phyloP scores from a whole-genome alignment of 768 basidiomycete genomes.

The Pleurotus pulmonarius region DNA sequence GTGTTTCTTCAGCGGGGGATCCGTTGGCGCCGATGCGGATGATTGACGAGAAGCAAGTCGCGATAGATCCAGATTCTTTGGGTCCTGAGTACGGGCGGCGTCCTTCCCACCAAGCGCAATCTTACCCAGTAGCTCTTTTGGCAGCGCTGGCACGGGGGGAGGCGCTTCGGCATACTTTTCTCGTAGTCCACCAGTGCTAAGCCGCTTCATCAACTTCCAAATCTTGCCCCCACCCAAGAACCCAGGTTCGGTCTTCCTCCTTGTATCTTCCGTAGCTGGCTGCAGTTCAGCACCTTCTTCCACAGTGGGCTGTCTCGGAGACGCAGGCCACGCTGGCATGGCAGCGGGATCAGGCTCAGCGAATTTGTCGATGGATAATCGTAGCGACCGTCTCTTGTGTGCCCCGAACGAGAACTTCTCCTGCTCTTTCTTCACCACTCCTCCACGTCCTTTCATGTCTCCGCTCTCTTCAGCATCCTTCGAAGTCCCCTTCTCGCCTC shows the following conservation, averaged over 20 bases:
- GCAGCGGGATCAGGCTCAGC: slow-evolving; percentile 10
- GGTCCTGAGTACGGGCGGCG: slow-evolving; percentile 14
- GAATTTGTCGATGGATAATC: slow-evolving; percentile 30
- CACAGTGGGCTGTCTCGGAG: background rate
- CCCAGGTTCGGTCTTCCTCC: background rate
- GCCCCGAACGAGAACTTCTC: slow-evolving; percentile 12
- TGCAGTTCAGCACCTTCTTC: background rate
- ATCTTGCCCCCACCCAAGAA: slow-evolving; percentile 35
- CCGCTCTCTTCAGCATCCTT: slow-evolving; percentile 7
- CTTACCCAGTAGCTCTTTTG: slow-evolving; percentile 30
- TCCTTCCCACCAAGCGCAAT: slow-evolving; percentile 2
- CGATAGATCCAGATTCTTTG: slow-evolving; percentile 13
- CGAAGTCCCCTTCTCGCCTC: slow-evolving; percentile 14
- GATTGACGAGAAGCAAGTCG: slow-evolving; percentile 20
- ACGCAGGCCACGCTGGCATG: background rate
- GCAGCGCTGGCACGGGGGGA: slow-evolving; percentile 62
- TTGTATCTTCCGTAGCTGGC: background rate
- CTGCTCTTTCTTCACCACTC: slow-evolving; percentile 14
- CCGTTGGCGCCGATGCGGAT: slow-evolving; percentile 14
- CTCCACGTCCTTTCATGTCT: slow-evolving; percentile 3
- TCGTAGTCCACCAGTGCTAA: slow-evolving; percentile 60
- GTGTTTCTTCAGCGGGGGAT: slow-evolving; percentile 11
- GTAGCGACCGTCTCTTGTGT: slow-evolving; percentile 22
- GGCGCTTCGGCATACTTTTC: slow-evolving; percentile 42
- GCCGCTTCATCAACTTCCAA: slow-evolving; percentile 69